phyloP scores from a whole-genome alignment of 1,139 yeast species.

The Hyphopichia burtonii region DNA sequence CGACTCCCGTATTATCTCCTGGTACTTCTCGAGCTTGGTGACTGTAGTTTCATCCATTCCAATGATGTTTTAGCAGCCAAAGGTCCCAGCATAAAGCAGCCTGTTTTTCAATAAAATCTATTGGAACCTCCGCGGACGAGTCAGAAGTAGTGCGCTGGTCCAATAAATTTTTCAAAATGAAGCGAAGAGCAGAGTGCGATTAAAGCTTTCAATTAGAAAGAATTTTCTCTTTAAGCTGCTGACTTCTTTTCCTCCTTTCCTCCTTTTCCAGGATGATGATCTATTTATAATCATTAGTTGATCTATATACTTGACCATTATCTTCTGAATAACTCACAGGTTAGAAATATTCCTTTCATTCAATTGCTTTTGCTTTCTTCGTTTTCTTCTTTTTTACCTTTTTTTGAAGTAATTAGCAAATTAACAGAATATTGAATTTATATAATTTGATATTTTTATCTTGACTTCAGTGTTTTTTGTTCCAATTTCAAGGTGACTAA shows the following conservation, averaged over 20 bases:
- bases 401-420: not conserved
- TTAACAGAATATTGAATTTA: too few species aligned
- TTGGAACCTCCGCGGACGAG: not conserved
- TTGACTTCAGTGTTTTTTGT: not conserved
- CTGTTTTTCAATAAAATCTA: too few species aligned
- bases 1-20: not conserved
- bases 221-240: not conserved
- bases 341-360: too few species aligned
- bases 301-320: not conserved
- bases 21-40: slow-evolving; percentile 2
- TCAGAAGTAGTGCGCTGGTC: not conserved
- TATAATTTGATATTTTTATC: too few species aligned
- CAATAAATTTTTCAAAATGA: not conserved
- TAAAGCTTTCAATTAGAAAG: not conserved
- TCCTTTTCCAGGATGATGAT: not conserved
- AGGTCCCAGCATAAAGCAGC: too few species aligned
- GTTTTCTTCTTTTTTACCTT: too few species aligned
- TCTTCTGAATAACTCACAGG: not conserved
- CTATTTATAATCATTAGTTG: not conserved
- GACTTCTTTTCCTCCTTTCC: not conserved
- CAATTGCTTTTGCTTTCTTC: too few species aligned
- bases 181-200: not conserved
- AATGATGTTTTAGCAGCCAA: too few species aligned
- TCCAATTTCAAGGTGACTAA: not conserved
- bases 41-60: not conserved